A percentile compares a stretch with the other conserved stretches of the same genome.
Evolutionary conservation across 805 yeast genomes (phyloP).

Genomic region (Candida pseudofarinosa): DNA sequence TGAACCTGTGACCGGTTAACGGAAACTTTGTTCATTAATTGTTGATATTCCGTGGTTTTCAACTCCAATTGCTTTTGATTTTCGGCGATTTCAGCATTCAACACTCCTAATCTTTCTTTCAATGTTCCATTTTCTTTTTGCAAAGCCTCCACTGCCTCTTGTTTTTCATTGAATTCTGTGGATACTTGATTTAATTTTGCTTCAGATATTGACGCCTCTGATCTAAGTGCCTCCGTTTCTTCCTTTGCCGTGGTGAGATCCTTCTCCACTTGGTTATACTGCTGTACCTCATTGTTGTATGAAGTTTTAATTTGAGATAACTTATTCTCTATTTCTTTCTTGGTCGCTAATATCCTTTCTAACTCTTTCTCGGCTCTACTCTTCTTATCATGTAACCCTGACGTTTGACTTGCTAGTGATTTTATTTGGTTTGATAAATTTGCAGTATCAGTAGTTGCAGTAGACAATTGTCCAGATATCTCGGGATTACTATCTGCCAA

Average conservation of each 20-base stretch:
- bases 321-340: conserved; percentile 70
- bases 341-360: conserved; percentile 58
- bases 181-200: conserved; percentile 73
- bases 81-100: conserved; percentile 64
- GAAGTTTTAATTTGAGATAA: conserved; percentile 60
- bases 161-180: conserved; percentile 56
- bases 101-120: conserved; percentile 62
- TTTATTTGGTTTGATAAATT: conserved; percentile 81
- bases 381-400: conserved; percentile 65
- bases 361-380: conserved; percentile 74
- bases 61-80: conserved; percentile 53
- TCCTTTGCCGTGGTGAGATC: conserved; percentile 53
- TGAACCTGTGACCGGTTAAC: conserved; percentile 70
- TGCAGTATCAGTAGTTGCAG: conserved; percentile 81
- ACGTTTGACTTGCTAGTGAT: conserved; percentile 72
- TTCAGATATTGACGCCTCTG: conserved; percentile 72
- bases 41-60: conserved; percentile 51
- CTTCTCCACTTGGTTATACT: conserved; percentile 68
- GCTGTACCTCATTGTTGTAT: conserved; percentile 75
- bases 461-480: conserved; percentile 63
- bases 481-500: conserved; percentile 52
- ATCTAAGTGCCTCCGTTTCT: conserved; percentile 66
- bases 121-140: conserved; percentile 62
- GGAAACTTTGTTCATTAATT: conserved; percentile 57
- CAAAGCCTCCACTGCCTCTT: conserved; percentile 57